Evolutionary conservation across 306 rosid genomes (phyloP), one percentile per base, ranked within the genome.

Genomic region (Echinosophora koreensis): DNA sequence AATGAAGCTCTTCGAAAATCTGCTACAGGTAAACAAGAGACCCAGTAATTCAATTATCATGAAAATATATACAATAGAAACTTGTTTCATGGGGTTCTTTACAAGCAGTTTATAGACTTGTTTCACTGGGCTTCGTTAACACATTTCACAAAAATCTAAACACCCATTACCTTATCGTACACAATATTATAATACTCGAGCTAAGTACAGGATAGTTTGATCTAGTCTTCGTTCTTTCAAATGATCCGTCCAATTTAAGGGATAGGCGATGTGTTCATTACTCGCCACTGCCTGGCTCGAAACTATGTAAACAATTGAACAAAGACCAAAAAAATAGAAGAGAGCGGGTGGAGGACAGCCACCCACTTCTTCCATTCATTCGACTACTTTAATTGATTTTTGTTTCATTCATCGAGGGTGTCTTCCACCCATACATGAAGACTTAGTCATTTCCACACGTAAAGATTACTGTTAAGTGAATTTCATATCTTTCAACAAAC

Each of bases 1-100:
- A 32, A 44, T 5, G 59, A 37, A 38, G 84, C 71, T 56, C 79
- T n/a, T 51, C 27, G 30, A 62, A 76, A 67, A 71, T 76, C 90
- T 87, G 87, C 69, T 76, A 84, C 47, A 38, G 30, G 28, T 3
- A 84, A 63, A 58, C 32, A 75, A 9, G 5, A 49, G 2, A 58
- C 35, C 22, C 51, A 47, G 9, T n/a, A 46, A 73, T 56, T 14
- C 10, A 22, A 71, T 63, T 56, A 52, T 10, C 49, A 57, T 47
- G 66, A 10, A 56, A 13, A 2, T 28, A 34, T 28, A 34, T 17
- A 44, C 32, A 22, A 1, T 28, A 50, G 16, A 32, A 54, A 56
- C 30, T 15, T 27, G 17, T 22, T 57, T 71, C 27, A 10, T 14
- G 3, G 37, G 22, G 17, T 46, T 42, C 41, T 3, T 30, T 46